Percentiles rank a stretch among this genome's conserved stretches.
phyloP scores from a whole-genome alignment of 345 rosid species.

The Cochlearia excelsa region DNA sequence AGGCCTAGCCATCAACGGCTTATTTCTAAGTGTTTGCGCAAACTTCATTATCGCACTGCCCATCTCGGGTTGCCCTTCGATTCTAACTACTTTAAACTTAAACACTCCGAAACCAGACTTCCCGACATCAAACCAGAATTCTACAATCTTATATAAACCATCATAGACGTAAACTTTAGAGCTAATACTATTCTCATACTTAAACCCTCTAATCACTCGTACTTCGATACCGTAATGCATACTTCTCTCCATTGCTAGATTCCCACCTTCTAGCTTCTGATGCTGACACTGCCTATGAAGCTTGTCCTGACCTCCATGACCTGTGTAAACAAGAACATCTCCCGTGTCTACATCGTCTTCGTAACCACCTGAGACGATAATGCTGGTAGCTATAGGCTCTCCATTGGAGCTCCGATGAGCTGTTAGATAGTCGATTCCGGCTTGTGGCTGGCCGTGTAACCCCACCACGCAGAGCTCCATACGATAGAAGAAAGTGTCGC shows the following conservation, averaged over 20 bases:
- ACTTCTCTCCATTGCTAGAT: conserved; percentile 79
- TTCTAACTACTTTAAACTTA: conserved; percentile 68
- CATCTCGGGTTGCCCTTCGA: conserved; percentile 73
- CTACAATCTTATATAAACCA: conserved; percentile 67
- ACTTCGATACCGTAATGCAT: conserved; percentile 71
- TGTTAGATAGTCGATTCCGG: conserved; percentile 75
- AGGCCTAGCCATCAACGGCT: conserved; percentile 56
- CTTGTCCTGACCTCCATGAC: conserved; percentile 84
- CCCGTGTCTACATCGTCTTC: conserved; percentile 83
- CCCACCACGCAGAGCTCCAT: conserved; percentile 74
- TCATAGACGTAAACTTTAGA: conserved; percentile 78
- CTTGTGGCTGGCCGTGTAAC: conserved; percentile 69
- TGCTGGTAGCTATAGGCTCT: conserved; percentile 75
- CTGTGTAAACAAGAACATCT: conserved; percentile 60
- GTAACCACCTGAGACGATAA: conserved; percentile 77
- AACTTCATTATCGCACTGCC: conserved; percentile 65
- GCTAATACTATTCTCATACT: conserved; percentile 46
- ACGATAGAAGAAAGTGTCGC: conserved; percentile 68
- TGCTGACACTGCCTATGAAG: conserved; percentile 53
- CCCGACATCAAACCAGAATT: conserved; percentile 71
- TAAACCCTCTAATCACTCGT: conserved; percentile 68
- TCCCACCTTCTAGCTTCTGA: conserved; percentile 83
- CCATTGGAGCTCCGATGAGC: conserved; percentile 56
- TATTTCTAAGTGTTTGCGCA: conserved; percentile 47
- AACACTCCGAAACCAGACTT: conserved; percentile 82